Base-by-base conservation (phyloP, 805 yeast species). In the Torulaspora microellipsoides region DNA sequence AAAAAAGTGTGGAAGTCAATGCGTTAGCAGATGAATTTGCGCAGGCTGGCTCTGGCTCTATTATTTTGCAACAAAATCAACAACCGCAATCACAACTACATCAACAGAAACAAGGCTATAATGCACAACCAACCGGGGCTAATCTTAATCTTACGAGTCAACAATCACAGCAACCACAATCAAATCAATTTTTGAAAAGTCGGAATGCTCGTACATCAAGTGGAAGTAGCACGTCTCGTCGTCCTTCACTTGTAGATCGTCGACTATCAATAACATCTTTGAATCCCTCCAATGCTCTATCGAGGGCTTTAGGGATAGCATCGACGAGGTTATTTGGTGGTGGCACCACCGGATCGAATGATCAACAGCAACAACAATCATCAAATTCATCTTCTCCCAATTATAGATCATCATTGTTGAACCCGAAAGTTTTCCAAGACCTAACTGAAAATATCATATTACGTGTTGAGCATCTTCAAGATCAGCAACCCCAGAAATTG, bases 11-110 rank as follows among this genome's bases (percentile, higher is more conserved):
- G 3, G 98, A 93, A 60, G 95, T 91, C 8, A 91, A 91, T 68
- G 91, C 95, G 2, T 72, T 93, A 45, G 99, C 99, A 2, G 98
- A 91, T 64, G 96, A 90, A 61, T 68, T 91, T 40, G 90, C 87
- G 3, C 54, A 55, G 35, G 39, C 54, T 11, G 55, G 54, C 5
- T 38, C 51, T 11, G 42, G 47, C 10, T 40, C 48, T 25, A 37
- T 31, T 14, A 15, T 38, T 17, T 27, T 41, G 32, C 43, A 46
- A 20, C 53, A 51, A 30, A 47, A 48, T 20, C 46, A 40, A 12
- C 43, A 43, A 20, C 54, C 46, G 20, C 46, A 36, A 27, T 43
- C 34, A 12, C 47, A 43, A 15, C 34, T 33, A 9, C 46, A 42
- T 8, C 41, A 33, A 20, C 38, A 36, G 36, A 36, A 37, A 35